phyloP scores from a whole-genome alignment of 1,139 yeast species.

The Tardiomyces blankii region DNA sequence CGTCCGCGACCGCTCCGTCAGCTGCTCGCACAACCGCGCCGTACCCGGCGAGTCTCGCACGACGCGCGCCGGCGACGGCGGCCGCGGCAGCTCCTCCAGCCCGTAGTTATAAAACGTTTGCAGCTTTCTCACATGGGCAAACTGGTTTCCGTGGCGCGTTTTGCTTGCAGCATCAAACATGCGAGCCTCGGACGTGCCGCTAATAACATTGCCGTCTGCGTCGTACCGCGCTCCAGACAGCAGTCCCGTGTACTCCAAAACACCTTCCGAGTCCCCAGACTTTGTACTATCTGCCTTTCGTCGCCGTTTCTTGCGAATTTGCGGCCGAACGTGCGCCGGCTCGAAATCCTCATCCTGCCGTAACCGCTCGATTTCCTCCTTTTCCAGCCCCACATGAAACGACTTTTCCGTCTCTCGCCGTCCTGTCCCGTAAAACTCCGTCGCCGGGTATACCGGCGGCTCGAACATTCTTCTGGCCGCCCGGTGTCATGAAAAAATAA shows the following conservation, averaged over 20 bases:
- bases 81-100: conserved; percentile 9
- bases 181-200: background rate
- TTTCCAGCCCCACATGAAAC: background rate
- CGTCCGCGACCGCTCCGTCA: conserved; percentile 3
- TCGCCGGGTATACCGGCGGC: conserved; percentile 2
- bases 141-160: background rate
- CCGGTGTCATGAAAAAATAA: background rate
- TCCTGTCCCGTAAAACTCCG: background rate
- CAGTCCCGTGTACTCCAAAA: conserved; percentile 3
- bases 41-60: conserved; percentile 6
- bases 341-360: background rate
- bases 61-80: conserved; percentile 7
- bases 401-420: conserved; percentile 1
- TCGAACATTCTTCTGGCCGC: conserved; percentile 2
- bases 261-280: background rate
- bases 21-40: conserved; percentile 1
- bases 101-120: conserved; percentile 5
- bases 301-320: background rate
- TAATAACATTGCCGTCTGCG: background rate
- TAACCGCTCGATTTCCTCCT: background rate
- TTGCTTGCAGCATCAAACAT: background rate
- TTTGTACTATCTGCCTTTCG: background rate
- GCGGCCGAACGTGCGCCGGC: background rate
- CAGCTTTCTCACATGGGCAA: background rate
- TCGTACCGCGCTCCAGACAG: conserved; percentile 1